Evolutionary conservation across 176 grass and related monocot species (phyloP), one percentile per base, ranked within the genome.

Genomic region (Carex scoparia): DNA sequence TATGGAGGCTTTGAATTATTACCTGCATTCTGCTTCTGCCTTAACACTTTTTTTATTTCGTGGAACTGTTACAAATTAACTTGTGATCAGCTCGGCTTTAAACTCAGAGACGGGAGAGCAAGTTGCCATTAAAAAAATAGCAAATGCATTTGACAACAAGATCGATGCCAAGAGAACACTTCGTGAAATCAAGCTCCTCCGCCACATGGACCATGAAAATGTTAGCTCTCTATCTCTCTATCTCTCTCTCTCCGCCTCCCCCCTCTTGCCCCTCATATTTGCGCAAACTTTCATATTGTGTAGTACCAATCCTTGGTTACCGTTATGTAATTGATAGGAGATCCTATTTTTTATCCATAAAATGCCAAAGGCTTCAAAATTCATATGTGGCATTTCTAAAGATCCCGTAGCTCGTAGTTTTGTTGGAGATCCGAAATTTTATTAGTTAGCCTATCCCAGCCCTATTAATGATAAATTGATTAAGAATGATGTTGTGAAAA

Each of bases 51-150:
- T 23, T 23, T 30, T 77, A 58, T 79, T 79, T 31, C 51, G 10
- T 33, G 53, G 27, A 18, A 79, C 53, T 37, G 12, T 10, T 18
- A 56, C 57, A 57, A 79, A 57, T 79, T 57, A 58, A 35, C 57
- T 58, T 30, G 51, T 79, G 53, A 79, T 35, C 84, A 98, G 96
- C 87, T 98, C 96, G 60, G 90, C 96, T 74, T 88, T 92, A 80
- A 99, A 99, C 88, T 90, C 91, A 58, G 93, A 99, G 81, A 99
- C 96, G 1, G 93, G 85, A 72, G 96, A 99, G 87, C 93, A 95
- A 88, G 96, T 99, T 82, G 96, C 96, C 11, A 95, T 99, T 73
- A 99, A 99, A 91, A 99, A 99, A 90, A 99, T 99, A 86, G 96
- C 93, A 54, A 99, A 99, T 85, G 96, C 96, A 31, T 99, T 99